These are phyloP conservation scores for Marchantia polymorpha DNA, from an alignment of 225 moss, liverwort and hornwort species.

Conservation along the genomic window DNA sequence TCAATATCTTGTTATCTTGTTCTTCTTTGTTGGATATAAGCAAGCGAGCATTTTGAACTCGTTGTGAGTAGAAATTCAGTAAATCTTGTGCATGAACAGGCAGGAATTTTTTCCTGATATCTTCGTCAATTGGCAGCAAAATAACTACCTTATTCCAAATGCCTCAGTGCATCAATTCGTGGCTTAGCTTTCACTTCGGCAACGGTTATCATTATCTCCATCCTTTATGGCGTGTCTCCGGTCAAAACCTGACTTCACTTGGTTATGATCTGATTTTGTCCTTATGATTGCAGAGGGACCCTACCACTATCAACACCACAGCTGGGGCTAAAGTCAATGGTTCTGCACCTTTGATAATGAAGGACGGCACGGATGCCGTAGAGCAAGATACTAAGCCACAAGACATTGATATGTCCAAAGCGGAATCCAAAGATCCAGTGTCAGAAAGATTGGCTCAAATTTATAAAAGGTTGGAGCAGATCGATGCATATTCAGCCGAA, in stretches of 20 bases:
- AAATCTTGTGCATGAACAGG: no score
- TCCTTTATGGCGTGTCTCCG: no score
- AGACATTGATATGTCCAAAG: conserved; percentile 22
- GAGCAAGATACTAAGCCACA: conserved; percentile 12
- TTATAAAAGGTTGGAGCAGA: conserved; percentile 95
- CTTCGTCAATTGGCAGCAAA: no score
- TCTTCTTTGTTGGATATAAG: no score
- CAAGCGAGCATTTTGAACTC: no score
- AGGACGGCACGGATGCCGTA: conserved; percentile 14
- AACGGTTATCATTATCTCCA: no score
- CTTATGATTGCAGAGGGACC: conserved; percentile 34
- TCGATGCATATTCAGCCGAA: conserved; percentile 98
- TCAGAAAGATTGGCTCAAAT: conserved; percentile 83
- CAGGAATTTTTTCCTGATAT: no score
- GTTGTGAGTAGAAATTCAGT: no score
- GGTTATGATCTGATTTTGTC: background rate
- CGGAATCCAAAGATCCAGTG: conserved; percentile 61
- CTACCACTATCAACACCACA: conserved; percentile 36
- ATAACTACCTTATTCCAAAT: no score
- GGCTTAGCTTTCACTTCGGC: no score
- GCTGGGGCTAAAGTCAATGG: conserved; percentile 53
- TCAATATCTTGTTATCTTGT: background rate
- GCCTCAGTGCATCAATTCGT: no score
- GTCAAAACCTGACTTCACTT: no score
- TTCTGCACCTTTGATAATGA: conserved; percentile 11